Evolutionary conservation across 495 filamentous ascomycete species (phyloP).

Genomic region (Evernia prunastri): DNA sequence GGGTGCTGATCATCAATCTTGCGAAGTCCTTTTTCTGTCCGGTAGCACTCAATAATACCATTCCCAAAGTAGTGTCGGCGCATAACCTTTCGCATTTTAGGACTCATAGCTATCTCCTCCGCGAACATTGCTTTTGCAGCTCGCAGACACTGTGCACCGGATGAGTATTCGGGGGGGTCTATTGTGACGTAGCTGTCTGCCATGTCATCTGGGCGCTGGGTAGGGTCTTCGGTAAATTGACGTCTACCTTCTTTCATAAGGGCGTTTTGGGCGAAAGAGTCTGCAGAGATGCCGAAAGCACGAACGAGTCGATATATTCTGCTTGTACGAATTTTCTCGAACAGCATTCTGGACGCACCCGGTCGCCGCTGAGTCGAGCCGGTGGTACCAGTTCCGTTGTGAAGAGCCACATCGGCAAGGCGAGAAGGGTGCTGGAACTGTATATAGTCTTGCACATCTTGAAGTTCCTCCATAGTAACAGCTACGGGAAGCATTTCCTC

Average conservation of each 20-base stretch:
- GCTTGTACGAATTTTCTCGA: constrained; percentile 73
- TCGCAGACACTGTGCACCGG: constrained; percentile 64
- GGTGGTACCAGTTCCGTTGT: constrained; percentile 44
- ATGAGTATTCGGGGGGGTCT: constrained; percentile 65
- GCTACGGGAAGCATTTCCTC: constrained; percentile 75
- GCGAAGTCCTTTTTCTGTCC: constrained; percentile 89
- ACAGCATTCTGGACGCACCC: constrained; percentile 63
- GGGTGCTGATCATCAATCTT: constrained; percentile 93
- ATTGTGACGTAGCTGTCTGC: constrained; percentile 71
- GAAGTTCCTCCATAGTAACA: constrained; percentile 81
- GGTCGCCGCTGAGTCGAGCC: constrained; percentile 62
- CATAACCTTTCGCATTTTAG: constrained; percentile 83
- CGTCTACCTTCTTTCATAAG: constrained; percentile 65
- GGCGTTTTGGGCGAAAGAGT: constrained; percentile 78
- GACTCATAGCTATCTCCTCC: constrained; percentile 83
- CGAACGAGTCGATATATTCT: constrained; percentile 76
- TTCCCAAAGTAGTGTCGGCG: constrained; percentile 73
- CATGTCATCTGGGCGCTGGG: constrained; percentile 68
- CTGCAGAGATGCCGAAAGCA: constrained; percentile 84
- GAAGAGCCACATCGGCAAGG: constrained; percentile 62
- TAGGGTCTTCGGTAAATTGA: constrained; percentile 76
- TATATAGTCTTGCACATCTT: constrained; percentile 93
- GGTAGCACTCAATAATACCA: constrained; percentile 73
- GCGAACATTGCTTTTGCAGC: constrained; percentile 82
- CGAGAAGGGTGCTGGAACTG: constrained; percentile 87